Conservation (phyloP, 768 basidiomycete species). For the Kwoniella bestiolae region DNA sequence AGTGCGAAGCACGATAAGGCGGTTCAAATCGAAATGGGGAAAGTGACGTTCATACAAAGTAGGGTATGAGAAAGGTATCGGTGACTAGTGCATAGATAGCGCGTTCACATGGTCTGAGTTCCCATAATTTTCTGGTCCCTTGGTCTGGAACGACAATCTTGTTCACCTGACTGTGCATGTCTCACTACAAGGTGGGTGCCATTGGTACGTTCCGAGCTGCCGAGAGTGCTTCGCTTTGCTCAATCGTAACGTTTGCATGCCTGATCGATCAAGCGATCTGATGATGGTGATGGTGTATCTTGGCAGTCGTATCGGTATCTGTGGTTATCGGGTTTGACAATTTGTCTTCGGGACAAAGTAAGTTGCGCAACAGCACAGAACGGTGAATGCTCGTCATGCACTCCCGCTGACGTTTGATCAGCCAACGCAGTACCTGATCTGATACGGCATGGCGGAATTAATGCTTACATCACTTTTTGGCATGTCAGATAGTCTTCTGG, state of each 20-base stretch:
- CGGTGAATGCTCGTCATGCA: not conserved
- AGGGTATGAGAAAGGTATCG: not conserved
- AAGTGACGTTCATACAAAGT: no score
- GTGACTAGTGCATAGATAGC: not conserved
- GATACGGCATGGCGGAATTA: not conserved
- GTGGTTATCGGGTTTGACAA: not conserved
- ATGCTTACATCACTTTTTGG: slow-evolving; percentile 8
- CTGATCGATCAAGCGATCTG: not conserved
- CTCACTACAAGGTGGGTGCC: not conserved
- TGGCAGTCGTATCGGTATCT: not conserved
- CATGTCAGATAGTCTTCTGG: not conserved
- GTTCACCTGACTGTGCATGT: not conserved
- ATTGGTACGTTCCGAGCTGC: not conserved
- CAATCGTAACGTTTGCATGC: not conserved
- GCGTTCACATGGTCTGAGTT: not conserved
- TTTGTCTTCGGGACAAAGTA: no score
- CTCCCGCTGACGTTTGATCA: not conserved
- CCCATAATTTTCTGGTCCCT: not conserved
- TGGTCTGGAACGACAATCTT: not conserved
- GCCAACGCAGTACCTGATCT: not conserved
- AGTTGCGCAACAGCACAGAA: not conserved
- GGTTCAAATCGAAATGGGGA: not conserved
- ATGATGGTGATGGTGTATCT: not conserved
- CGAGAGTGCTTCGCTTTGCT: no score
- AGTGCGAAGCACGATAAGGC: not conserved